Evolutionary conservation across 176 grass and related monocot genomes (phyloP), one percentile per base, ranked within the genome.

Genomic region (Miscanthus lutarioriparius): DNA sequence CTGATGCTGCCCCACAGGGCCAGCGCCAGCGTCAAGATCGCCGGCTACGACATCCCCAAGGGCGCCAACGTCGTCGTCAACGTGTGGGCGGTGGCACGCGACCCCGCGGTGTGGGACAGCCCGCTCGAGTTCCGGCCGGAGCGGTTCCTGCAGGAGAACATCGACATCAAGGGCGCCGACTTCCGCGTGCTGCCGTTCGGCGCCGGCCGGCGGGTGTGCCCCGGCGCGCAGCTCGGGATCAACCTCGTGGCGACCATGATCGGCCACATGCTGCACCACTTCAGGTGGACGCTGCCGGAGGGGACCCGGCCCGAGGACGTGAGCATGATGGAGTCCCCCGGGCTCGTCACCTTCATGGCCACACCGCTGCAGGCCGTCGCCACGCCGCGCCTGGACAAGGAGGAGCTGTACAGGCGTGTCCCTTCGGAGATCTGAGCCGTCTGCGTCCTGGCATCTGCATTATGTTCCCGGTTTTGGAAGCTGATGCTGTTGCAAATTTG

Each of bases 101-200:
- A 94, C 73, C 87, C 89, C 1, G 71, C 72, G 49, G 53, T 83
- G 3, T 94, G 92, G 92, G 45, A 83, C 26, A 70, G 51, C 58
- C 92, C 89, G 26, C 75, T 91, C 0, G 92, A 91, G 82, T 94
- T 75, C 49, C 37, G 84, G 5, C 89, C 87, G 4, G 89, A 94
- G 81, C 76, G 89, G 2, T 92, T 94, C 81, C 56, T 86, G 0
- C 41, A 54, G 69, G 89, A 86, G 39, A 83, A 76, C 54, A 88
- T 94, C 23, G 85, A 90, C 88, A 86, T 94, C 70, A 94, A 92
- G 83, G 92, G 92, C 37, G 48, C 69, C 35, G 92, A 94, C 72
- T 91, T 85, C 72, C 75, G 89, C 3, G 80, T 94, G 36, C 80
- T 94, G 22, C 89, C 87, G 44, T 94, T 94, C 25, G 89, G 89